Base-by-base conservation (phyloP, 306 rosid species). In the Cicer bijugum region DNA sequence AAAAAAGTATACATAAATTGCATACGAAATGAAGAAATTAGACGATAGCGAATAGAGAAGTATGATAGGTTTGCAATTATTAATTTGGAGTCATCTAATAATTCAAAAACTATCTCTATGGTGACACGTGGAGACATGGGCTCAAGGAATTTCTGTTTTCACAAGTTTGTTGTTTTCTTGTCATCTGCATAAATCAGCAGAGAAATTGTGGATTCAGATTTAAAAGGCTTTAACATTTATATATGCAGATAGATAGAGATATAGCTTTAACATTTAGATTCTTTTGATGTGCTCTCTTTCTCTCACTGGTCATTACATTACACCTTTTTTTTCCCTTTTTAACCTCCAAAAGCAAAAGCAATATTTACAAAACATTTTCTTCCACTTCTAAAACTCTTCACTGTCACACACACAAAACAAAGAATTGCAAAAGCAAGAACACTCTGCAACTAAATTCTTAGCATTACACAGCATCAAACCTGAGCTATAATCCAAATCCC, bases 361-460 rank as follows among this genome's bases (percentile, higher is more conserved):
- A 56, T 48, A 70, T 74, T 48, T 63, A 47, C 62, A 23, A 77
- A 74, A 70, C 78, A 58, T 71, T 78, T 43, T 77, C 69, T 81
- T 81, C 33, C 69, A 77, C 69, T 84, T 43, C 75, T 50, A 61
- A 56, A 37, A 2, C 33, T 8, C 75, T 75, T 81, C 91, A 57
- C 80, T 80, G 76, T 85, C 83, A 69, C n/a, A 71, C 67, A 76
- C 55, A 23, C 45, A 38, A 55, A 23, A 57, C 74, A 44, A 52
- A 52, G 11, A 43, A 63, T 28, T 28, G 50, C 69, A 46, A 62
- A 38, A 39, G 58, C 44, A 67, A 9, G 6, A 68, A 4, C 56
- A 20, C 63, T 19, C 28, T 55, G 75, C 10, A 58, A 70, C 72
- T 20, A 71, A 72, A 76, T 67, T 56, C 75, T 68, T 73, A 80